phyloP scores from a whole-genome alignment of 2,329 filamentous ascomycete species.

The Calonectria multiphialidica region DNA sequence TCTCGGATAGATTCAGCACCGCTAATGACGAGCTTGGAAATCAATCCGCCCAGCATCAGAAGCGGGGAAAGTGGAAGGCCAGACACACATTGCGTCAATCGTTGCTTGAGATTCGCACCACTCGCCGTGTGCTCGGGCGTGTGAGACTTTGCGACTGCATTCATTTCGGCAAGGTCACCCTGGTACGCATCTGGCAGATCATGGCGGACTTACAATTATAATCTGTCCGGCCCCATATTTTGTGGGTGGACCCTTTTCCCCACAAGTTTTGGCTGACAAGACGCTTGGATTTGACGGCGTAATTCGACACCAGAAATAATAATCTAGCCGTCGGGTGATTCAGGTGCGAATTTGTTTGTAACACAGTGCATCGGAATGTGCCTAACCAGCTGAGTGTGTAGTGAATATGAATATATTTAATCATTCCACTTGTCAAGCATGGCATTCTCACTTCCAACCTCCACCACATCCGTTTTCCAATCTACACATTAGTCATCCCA shows the following conservation, averaged over 20 bases:
- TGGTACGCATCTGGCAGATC: neutral
- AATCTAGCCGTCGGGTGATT: neutral
- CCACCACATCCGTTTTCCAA: neutral
- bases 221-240: neutral
- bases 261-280: too few relatives aligned
- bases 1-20: neutral
- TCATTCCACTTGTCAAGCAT: neutral
- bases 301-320: neutral
- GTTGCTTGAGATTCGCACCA: too few relatives aligned
- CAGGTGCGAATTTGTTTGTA: too few relatives aligned
- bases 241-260: neutral
- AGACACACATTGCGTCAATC: neutral
- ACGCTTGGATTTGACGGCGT: too few relatives aligned
- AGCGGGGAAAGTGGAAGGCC: neutral
- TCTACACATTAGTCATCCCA: neutral
- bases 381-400: too few relatives aligned
- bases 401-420: neutral
- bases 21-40: neutral
- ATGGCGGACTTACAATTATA: neutral
- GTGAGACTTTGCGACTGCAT: neutral
- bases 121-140: neutral
- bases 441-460: neutral
- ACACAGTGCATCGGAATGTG: too few relatives aligned
- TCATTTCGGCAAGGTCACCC: too few relatives aligned
- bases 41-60: neutral